These are phyloP conservation scores for Fusarium buxicola DNA, from an alignment of 2,329 filamentous ascomycete genomes.

Conservation along the genomic window DNA sequence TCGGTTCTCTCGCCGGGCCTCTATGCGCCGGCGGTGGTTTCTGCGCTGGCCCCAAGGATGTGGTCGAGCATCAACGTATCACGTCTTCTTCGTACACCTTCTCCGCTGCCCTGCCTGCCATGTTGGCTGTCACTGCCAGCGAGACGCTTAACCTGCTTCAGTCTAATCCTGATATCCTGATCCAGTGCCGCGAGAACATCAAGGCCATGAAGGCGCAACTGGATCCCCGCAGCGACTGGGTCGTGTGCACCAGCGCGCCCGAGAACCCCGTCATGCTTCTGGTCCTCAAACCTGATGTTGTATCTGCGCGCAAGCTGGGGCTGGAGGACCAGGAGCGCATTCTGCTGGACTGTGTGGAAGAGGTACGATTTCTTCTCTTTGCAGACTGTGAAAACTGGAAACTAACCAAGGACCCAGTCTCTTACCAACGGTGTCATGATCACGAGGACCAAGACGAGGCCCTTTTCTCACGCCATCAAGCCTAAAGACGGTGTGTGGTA, in stretches of 20 bases:
- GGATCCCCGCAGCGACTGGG: conserved; percentile 94
- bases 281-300: conserved; percentile 83
- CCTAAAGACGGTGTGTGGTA: conserved; percentile 77
- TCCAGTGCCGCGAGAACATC: conserved; percentile 85
- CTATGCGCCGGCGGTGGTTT: conserved; percentile 95
- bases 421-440: conserved; percentile 91
- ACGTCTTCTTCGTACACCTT: conserved; percentile 93
- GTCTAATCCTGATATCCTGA: conserved; percentile 84
- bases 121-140: conserved; percentile 94
- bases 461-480: conserved; percentile 71
- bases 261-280: conserved; percentile 92
- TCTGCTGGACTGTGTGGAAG: conserved; percentile 93
- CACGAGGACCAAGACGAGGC: conserved; percentile 84
- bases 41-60: conserved; percentile 90
- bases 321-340: conserved; percentile 84
- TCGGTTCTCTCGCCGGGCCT: conserved; percentile 90
- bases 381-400: background rate
- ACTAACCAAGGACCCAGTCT: conserved; percentile 62
- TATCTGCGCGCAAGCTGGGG: conserved; percentile 75
- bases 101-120: conserved; percentile 92
- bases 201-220: conserved; percentile 86
- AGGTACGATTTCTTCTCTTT: conserved; percentile 69
- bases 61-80: conserved; percentile 96
- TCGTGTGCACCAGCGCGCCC: conserved; percentile 79
- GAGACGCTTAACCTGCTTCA: conserved; percentile 90